Evolutionary conservation across 805 yeast genomes (phyloP), one percentile per base, ranked within the genome.

Genomic region (Teunomyces panamensis): DNA sequence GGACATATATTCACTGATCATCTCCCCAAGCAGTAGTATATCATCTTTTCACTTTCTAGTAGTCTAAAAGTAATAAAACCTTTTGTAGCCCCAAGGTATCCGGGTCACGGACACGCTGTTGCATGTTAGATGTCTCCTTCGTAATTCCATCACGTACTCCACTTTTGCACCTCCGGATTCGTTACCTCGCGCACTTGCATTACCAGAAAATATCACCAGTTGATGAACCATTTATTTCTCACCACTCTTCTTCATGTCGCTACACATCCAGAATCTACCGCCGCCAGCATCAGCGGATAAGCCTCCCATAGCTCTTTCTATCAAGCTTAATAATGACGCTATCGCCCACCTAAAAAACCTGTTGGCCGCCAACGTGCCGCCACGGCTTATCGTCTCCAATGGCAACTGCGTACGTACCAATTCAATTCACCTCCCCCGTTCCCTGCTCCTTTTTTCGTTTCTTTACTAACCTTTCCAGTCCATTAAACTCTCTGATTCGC

Each of bases 301-400:
- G 30, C 48, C 56, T 27, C 67, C 64, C 29, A 43, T 52, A 26
- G 65, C 71, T 11, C 44, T 68, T 29, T 55, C 65, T 41, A 54
- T 68, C 47, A 65, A 60, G 53, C 49, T 68, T 48, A 66, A 61
- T 44, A 49, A 54, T 9, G 69, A 63, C 3, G 55, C 68, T 14
- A 39, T 69, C 39, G 50, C 49, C 39, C 65, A 64, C 35, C 54
- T 70, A 42, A 56, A 58, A 13, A 27, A 34, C 16, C 50, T 58
- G 30, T 46, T 59, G 32, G 51, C 47, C 13, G 39, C 49, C 5
- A 49, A 59, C 35, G 30, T 28, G 27, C 49, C 43, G 17, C 67
- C 73, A 30, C 68, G 65, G 55, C 56, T 72, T 42, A 55, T 72
- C 37, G 74, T 72, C 32, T 64, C 67, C 47, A 53, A 69, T 49